Conservation (phyloP, 495 filamentous ascomycete species). For the Patellaria atrata region DNA sequence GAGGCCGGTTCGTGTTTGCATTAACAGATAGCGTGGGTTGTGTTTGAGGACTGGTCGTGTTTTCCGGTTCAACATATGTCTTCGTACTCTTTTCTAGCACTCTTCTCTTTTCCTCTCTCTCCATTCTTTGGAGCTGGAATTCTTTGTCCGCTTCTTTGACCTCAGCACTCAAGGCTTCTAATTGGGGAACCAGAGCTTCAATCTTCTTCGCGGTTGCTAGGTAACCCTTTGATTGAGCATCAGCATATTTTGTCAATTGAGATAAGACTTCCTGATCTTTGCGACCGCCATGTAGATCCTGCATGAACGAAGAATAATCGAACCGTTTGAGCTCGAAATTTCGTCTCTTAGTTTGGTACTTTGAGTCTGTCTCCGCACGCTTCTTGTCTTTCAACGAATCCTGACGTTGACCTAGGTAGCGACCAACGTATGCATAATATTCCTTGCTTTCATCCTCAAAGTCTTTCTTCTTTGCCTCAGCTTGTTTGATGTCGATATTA, state of each 20-base stretch:
- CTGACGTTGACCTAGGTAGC: conserved; percentile 87
- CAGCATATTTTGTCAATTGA: conserved; percentile 87
- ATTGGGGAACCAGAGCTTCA: conserved; percentile 72
- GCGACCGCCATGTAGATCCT: conserved; percentile 89
- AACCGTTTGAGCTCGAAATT: conserved; percentile 96
- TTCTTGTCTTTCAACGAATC: conserved; percentile 97
- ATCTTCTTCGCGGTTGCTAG: conserved; percentile 72
- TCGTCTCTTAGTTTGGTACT: conserved; percentile 85
- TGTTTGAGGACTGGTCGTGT: no score
- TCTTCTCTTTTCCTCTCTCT: conserved; percentile 84
- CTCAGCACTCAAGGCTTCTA: conserved; percentile 82
- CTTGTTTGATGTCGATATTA: conserved; percentile 92
- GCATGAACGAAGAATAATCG: conserved; percentile 98
- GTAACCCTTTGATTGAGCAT: conserved; percentile 75
- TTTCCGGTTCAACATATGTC: conserved; percentile 63
- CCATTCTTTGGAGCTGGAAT: conserved; percentile 82
- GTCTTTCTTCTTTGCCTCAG: conserved; percentile 90
- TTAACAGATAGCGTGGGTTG: conserved; percentile 3
- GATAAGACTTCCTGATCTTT: conserved; percentile 97
- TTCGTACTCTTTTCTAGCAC: conserved; percentile 79
- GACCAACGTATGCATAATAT: conserved; percentile 87
- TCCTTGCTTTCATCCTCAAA: conserved; percentile 98
- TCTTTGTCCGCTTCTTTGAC: conserved; percentile 88
- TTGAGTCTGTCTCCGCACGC: conserved; percentile 80
- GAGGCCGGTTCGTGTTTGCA: no score